Percentiles rank a stretch among this genome's conserved stretches.
phyloP scores from a whole-genome alignment of 139 green algal genomes.

The Pseudopediastrum boryanum region DNA sequence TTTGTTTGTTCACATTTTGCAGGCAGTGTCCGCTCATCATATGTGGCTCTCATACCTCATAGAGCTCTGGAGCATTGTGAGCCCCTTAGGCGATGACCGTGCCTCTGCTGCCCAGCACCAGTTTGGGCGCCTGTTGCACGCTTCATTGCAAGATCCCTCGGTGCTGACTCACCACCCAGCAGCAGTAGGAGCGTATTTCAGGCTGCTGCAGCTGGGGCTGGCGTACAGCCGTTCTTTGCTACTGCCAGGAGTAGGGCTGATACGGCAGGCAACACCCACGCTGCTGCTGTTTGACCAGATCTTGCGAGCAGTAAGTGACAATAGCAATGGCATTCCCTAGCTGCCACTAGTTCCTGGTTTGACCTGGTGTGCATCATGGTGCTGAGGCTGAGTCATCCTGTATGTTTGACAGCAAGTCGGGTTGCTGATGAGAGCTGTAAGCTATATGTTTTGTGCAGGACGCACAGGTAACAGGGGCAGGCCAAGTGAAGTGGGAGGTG shows the following conservation, averaged over 20 bases:
- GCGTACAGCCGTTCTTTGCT: slow-evolving; percentile 16
- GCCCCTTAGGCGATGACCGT: slow-evolving; percentile 13
- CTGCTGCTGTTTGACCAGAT: slow-evolving; percentile 35
- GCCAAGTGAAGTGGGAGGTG: no score
- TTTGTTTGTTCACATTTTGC: no score
- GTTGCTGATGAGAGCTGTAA: no score
- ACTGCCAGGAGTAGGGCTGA: background rate
- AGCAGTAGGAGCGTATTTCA: slow-evolving; percentile 56
- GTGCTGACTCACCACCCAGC: slow-evolving; percentile 62
- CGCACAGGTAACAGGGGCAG: no score
- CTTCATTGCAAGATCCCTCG: slow-evolving; percentile 41
- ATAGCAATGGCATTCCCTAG: no score
- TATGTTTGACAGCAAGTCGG: no score
- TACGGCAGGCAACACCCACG: background rate
- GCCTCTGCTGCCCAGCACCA: background rate
- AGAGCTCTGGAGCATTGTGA: slow-evolving; percentile 37
- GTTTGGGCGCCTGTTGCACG: slow-evolving; percentile 40
- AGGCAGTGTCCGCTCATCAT: slow-evolving; percentile 45
- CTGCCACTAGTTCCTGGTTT: no score
- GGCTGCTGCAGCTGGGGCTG: slow-evolving; percentile 58
- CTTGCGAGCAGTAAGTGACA: slow-evolving; percentile 11
- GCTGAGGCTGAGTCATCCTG: no score
- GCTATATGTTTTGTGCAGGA: no score
- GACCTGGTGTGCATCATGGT: no score
- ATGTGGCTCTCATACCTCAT: slow-evolving; percentile 41